These are phyloP conservation scores for Phytophthora quininea DNA, from an alignment of 352 stramenopile genomes.

Conservation along the genomic window DNA sequence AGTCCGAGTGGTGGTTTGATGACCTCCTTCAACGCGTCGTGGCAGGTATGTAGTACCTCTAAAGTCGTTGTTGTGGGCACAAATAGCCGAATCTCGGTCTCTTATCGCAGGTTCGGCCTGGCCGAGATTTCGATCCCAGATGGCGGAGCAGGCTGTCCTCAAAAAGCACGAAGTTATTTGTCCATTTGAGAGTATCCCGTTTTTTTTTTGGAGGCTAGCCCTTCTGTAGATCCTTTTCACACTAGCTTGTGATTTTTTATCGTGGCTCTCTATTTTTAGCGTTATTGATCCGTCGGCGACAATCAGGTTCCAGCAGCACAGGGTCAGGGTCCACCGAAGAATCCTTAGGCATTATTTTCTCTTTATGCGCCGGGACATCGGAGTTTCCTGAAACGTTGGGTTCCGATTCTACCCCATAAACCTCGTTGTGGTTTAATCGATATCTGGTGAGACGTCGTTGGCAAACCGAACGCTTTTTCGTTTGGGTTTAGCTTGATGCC, in stretches of 20 bases:
- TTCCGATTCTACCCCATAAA: no score
- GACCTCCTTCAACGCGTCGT: conserved; percentile 4
- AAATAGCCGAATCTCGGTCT: neutral
- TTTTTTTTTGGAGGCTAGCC: neutral
- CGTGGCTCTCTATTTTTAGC: conserved; percentile 7
- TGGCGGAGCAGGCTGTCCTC: conserved; percentile 3
- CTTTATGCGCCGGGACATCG: neutral
- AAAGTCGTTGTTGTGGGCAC: conserved; percentile 2
- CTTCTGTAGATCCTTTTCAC: neutral
- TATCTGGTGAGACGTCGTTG: neutral
- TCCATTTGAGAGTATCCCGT: neutral
- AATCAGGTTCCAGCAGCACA: conserved; percentile 1
- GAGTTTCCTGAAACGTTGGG: neutral
- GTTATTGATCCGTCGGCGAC: neutral
- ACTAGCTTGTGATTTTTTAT: neutral
- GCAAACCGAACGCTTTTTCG: neutral
- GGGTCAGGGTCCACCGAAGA: neutral
- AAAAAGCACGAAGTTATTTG: conserved; percentile 5
- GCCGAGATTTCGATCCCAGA: neutral
- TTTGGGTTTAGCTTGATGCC: neutral
- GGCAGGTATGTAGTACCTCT: conserved; percentile 1
- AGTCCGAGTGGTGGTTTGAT: neutral
- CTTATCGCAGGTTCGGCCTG: neutral
- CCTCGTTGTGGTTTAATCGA: neutral
- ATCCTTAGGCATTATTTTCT: neutral